Percentiles rank a stretch among this genome's conserved stretches.
phyloP scores from a whole-genome alignment of 306 rosid genomes.

The Ceratonia siliqua region DNA sequence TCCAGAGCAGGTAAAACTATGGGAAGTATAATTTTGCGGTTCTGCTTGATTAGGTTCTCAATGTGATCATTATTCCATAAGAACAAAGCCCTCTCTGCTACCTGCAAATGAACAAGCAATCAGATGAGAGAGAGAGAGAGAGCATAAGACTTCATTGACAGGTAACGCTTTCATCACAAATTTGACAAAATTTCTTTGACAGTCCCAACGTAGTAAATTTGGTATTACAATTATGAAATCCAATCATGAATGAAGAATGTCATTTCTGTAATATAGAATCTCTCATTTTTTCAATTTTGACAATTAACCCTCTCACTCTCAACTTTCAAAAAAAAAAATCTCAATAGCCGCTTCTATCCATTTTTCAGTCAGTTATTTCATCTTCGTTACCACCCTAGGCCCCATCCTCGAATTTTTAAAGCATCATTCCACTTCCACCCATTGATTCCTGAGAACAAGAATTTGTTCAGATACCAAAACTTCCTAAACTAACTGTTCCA shows the following conservation, averaged over 20 bases:
- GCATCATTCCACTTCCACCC: neutral
- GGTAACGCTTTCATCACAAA: constrained; percentile 23
- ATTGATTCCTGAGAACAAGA: neutral
- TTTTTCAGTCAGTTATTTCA: neutral
- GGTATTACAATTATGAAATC: neutral
- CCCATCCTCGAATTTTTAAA: neutral
- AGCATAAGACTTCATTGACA: neutral
- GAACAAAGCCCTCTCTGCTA: constrained; percentile 95
- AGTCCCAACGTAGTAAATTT: neutral
- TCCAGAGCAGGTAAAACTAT: constrained; percentile 84
- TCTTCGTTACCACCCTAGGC: neutral
- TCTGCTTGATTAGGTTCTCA: constrained; percentile 78
- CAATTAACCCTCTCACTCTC: neutral
- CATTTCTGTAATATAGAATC: neutral
- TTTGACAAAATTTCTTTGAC: neutral
- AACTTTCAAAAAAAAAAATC: neutral
- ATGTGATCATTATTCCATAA: constrained; percentile 95
- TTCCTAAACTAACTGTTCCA: neutral
- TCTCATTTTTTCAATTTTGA: neutral
- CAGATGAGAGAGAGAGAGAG: neutral
- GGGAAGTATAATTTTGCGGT: constrained; percentile 73
- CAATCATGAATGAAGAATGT: neutral
- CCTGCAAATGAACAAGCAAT: constrained; percentile 53
- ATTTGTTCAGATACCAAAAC: neutral
- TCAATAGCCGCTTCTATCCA: neutral